Base-by-base conservation (phyloP, 257 asterid genomes). In the Solanum peruvianum region DNA sequence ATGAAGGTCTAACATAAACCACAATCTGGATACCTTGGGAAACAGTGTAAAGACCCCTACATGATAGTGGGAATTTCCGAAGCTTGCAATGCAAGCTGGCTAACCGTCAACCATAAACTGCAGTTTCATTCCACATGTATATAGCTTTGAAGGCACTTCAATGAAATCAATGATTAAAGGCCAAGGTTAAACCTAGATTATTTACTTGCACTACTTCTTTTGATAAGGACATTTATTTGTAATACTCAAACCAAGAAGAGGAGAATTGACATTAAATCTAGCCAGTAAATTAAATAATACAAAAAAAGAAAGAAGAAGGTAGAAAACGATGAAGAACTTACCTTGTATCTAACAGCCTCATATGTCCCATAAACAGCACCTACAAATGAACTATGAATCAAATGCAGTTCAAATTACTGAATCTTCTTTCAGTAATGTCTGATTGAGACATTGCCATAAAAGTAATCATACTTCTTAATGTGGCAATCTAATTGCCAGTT, bases 321-420 rank as follows among this genome's bases (percentile, higher is more conserved):
- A 56, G 47, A 31, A 31, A 52, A 49, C 23, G 72, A 83, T 27
- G 4, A 67, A 35, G 31, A 86, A 13, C 27, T 89, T 87, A 92
- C 95, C 97, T 92, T 94, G 90, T 84, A 91, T 87, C 94, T 90
- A 87, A 92, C 87, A 88, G 94, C 97, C 90, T 94, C 95, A 75
- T 92, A 92, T 37, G 94, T 94, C 88, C 95, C 97, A 89, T 92
- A 94, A 78, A 94, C 97, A 87, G 94, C 97, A 88, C 95, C 97
- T 92, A 93, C 84, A 85, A 78, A 44, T 45, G 66, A 78, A 27
- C 25, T 6, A 78, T 9, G 9, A 25, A 27, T 78, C 5, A 45
- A 78, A 45, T 25, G n/a, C 41, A 78, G 64, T 44, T 45, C 84
- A 77, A 44, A 44, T n/a, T 45, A 78, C 39, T 44, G 7, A 45